A percentile compares a stretch with the other conserved stretches of the same genome.
Conservation (phyloP, 2,329 filamentous ascomycete genomes). For the Bipolaris zeicola region DNA sequence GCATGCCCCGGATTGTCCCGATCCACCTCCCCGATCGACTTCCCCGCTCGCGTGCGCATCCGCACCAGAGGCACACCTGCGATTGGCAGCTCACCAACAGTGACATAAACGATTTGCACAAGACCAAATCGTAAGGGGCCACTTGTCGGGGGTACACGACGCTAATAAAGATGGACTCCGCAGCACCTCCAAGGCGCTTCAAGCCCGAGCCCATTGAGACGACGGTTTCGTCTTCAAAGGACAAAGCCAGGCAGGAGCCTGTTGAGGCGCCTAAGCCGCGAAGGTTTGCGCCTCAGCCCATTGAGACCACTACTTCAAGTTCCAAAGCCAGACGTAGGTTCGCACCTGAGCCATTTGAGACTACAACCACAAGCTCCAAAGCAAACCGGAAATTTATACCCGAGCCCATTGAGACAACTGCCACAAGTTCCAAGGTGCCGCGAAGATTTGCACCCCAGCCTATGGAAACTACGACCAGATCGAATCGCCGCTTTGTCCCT, state of each 20-base stretch:
- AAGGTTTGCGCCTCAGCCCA: slow-evolving; percentile 40
- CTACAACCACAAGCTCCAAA: slow-evolving; percentile 44
- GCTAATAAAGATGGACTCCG: slow-evolving; percentile 36
- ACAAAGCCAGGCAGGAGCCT: slow-evolving; percentile 67
- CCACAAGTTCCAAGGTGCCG: slow-evolving; percentile 21
- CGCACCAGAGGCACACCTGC: slow-evolving; percentile 22
- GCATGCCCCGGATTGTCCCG: slow-evolving; percentile 27
- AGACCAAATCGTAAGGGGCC: slow-evolving; percentile 11
- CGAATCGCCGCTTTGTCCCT: slow-evolving; percentile 57
- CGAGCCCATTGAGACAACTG: slow-evolving; percentile 48
- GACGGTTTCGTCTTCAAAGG: slow-evolving; percentile 55
- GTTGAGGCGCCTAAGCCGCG: slow-evolving; percentile 28
- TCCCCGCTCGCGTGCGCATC: slow-evolving; percentile 36
- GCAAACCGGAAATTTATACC: slow-evolving; percentile 58
- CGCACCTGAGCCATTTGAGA: slow-evolving; percentile 42
- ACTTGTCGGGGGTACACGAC: slow-evolving; percentile 2
- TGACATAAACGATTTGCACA: slow-evolving; percentile 18
- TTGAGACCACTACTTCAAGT: slow-evolving; percentile 48
- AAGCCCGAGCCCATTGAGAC: slow-evolving; percentile 48
- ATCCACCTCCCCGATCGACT: slow-evolving; percentile 31
- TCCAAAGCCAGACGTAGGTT: slow-evolving; percentile 51
- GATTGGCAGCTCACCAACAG: slow-evolving; percentile 22
- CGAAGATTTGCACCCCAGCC: slow-evolving; percentile 70
- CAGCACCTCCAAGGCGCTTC: slow-evolving; percentile 43
- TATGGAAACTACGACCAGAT: slow-evolving; percentile 68